phyloP scores from a whole-genome alignment of 192 early-diverging fungal species.

The Backusella liffmaniae region DNA sequence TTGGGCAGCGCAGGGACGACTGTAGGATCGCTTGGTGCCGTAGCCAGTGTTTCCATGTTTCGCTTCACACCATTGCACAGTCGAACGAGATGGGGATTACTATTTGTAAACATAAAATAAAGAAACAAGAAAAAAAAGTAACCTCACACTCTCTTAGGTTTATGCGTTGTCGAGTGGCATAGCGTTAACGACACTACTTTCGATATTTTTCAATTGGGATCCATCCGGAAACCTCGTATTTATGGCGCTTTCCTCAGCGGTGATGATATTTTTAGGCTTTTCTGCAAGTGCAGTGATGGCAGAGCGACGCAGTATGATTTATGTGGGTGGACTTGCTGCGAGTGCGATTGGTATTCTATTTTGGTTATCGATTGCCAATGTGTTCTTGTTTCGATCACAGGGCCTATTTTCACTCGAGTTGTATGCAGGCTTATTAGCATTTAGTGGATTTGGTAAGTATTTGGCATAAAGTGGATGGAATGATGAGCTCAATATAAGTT shows the following conservation, averaged over 20 bases:
- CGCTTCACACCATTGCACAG: background rate
- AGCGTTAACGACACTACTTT: constrained; percentile 10
- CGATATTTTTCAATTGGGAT: constrained; percentile 17
- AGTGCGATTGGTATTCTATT: constrained; percentile 34
- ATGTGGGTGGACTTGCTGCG: constrained; percentile 37
- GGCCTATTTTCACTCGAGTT: constrained; percentile 45
- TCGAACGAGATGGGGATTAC: constrained; percentile 6
- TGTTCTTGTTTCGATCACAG: constrained; percentile 36
- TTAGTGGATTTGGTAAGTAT: constrained; percentile 37
- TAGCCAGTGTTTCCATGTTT: constrained; percentile 19
- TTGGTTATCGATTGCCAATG: constrained; percentile 41
- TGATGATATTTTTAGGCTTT: constrained; percentile 50
- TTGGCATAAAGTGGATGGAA: background rate
- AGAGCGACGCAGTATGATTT: constrained; percentile 29
- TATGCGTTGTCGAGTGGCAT: constrained; percentile 27
- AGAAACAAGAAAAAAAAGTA: no score
- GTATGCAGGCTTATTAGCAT: constrained; percentile 49
- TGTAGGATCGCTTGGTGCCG: background rate
- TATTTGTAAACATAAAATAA: background rate
- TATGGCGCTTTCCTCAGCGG: constrained; percentile 39
- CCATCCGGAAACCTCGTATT: constrained; percentile 23
- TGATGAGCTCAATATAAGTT: background rate
- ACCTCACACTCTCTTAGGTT: background rate
- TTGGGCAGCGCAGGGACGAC: background rate
- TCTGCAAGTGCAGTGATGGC: constrained; percentile 40